phyloP scores from a whole-genome alignment of 306 rosid species.

The Pyrus communis region DNA sequence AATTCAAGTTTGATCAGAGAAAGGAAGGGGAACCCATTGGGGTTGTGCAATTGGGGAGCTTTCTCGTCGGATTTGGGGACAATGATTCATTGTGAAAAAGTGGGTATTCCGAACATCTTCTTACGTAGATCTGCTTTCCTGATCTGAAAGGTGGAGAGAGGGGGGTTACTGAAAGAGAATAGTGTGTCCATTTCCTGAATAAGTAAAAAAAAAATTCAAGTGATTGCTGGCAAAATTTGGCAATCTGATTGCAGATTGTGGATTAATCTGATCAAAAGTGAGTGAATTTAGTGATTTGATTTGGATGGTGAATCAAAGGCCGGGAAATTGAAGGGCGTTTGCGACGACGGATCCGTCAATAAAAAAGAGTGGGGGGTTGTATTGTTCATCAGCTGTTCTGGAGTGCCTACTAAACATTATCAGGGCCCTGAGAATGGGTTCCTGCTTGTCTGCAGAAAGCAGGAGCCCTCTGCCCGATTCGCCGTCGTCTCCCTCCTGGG shows the following conservation, averaged over 20 bases:
- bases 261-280: neutral
- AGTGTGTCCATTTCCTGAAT: neutral
- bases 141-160: neutral
- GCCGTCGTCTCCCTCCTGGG: slow-evolving; percentile 35
- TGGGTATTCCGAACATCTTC: slow-evolving; percentile 4
- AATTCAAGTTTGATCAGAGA: slow-evolving; percentile 12
- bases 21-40: neutral
- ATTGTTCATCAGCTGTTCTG: slow-evolving; percentile 56
- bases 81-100: neutral
- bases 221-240: neutral
- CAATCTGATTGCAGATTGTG: neutral
- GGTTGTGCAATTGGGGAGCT: neutral
- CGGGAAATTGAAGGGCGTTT: neutral
- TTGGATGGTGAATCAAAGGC: neutral
- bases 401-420: slow-evolving; percentile 80
- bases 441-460: slow-evolving; percentile 98
- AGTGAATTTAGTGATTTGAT: neutral
- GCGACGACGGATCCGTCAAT: slow-evolving; percentile 62
- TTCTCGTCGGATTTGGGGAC: neutral
- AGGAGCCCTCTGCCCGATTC: slow-evolving; percentile 77
- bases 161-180: neutral
- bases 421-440: slow-evolving; percentile 99
- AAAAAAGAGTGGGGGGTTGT: slow-evolving; percentile 30
- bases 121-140: slow-evolving; percentile 20
- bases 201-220: neutral